A percentile compares a stretch with the other conserved stretches of the same genome.
These are phyloP conservation scores for Potentilla sterilis DNA, from an alignment of 306 rosid genomes.

Conservation along the genomic window DNA sequence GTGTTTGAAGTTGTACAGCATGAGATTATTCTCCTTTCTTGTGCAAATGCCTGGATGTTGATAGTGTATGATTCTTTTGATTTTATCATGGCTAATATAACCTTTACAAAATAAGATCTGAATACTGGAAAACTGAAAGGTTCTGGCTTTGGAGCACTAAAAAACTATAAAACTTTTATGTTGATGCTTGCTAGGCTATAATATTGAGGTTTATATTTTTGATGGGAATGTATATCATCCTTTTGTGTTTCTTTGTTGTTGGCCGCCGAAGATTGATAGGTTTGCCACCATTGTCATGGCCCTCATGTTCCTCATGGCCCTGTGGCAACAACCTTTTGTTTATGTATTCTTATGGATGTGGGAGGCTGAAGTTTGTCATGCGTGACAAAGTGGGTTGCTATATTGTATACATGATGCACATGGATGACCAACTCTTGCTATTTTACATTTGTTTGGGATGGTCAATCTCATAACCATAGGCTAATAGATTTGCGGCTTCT, in stretches of 20 bases:
- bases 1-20: slow-evolving; percentile 56
- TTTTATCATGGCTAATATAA: slow-evolving; percentile 13
- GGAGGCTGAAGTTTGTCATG: slow-evolving; percentile 39
- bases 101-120: background rate
- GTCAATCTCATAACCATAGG: background rate
- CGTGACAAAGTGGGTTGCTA: background rate
- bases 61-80: background rate
- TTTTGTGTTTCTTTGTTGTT: background rate
- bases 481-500: slow-evolving; percentile 13
- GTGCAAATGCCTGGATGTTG: slow-evolving; percentile 1
- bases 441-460: background rate
- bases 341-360: slow-evolving; percentile 31
- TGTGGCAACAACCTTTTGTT: slow-evolving; percentile 31
- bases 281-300: slow-evolving; percentile 27
- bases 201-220: background rate
- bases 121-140: background rate
- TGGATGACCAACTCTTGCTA: slow-evolving; percentile 14
- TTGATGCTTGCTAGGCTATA: background rate
- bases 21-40: background rate
- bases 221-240: slow-evolving; percentile 21
- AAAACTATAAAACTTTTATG: background rate
- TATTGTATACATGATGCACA: slow-evolving; percentile 26
- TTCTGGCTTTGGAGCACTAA: background rate
- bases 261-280: slow-evolving; percentile 17
- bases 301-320: slow-evolving; percentile 15